Conservation (phyloP, 177 flowering plant genomes). For the Vitis hybrid region DNA sequence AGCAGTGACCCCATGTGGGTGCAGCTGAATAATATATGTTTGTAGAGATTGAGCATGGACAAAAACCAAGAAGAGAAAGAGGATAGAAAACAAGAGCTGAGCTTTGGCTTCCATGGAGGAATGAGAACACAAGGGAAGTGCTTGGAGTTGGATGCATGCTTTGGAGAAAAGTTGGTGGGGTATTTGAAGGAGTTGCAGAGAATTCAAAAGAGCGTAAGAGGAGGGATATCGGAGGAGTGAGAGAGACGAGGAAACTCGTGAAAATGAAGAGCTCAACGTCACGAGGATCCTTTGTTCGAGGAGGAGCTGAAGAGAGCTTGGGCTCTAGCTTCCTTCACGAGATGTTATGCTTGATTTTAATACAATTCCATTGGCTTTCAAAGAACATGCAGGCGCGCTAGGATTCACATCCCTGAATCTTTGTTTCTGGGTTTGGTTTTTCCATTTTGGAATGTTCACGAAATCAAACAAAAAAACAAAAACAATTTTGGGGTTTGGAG, state of each 20-base stretch:
- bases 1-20: conserved; percentile 45
- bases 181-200: conserved; percentile 61
- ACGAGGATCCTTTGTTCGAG: conserved; percentile 69
- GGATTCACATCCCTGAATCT: conserved; percentile 19
- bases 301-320: conserved; percentile 36
- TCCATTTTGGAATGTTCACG: no score
- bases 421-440: conserved; percentile 3
- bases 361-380: background rate
- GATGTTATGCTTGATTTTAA: conserved; percentile 46
- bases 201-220: conserved; percentile 21
- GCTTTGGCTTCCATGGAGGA: conserved; percentile 34
- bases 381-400: conserved; percentile 2
- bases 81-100: conserved; percentile 6
- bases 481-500: no score
- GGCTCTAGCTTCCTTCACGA: conserved; percentile 51
- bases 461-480: no score
- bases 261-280: conserved; percentile 72
- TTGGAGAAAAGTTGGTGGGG: conserved; percentile 32
- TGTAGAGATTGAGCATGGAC: conserved; percentile 31
- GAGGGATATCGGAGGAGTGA: conserved; percentile 24
- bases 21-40: conserved; percentile 86
- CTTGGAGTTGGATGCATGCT: conserved; percentile 16
- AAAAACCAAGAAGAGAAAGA: conserved; percentile 6
- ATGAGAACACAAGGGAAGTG: background rate
- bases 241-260: conserved; percentile 69